Base-by-base conservation (phyloP, 805 yeast species). In the Sugiyamaella floridensis region DNA sequence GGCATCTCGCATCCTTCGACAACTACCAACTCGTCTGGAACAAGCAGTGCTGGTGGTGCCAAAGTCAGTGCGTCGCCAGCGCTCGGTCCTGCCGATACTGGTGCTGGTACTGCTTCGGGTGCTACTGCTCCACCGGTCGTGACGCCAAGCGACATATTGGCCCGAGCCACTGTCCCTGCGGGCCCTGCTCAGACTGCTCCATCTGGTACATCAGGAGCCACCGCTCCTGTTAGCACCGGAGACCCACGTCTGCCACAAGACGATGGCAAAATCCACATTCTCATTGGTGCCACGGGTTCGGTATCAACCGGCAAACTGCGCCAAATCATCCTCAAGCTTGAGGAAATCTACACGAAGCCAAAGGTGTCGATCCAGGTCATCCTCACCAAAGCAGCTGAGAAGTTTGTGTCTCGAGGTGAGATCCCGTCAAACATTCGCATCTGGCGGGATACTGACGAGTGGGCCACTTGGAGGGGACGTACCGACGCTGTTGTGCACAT, bases 371-470 rank as follows among this genome's bases (percentile, higher is more conserved):
- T 92, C 58, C 98, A 92, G 67, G 74, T 93, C 48, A 85, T 92
- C 41, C 79, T 89, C 44, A 92, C 98, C 4, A 78, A 81, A 55
- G 80, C 95, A 1, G 96, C 97, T 0, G 89, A 85, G 56, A 90
- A 86, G 65, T 92, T 95, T 55, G 77, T 72, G 40, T 71, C 68
- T 68, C 81, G 71, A 69, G 80, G 64, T 67, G 82, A 76, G 63
- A 67, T 72, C 32, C 78, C 89, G 19, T 76, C 84, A 15, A 83
- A 83, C 60, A 88, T 89, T 20, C 83, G 83, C 55, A 80, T 90
- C 15, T 92, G 98, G 98, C 78, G 90, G 63, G 97, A 93, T 64
- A 78, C 79, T 54, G 99, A 93, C 66, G 98, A 92, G 70, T 92
- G 99, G 99, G 72, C 73, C 34, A 81, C 84, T n/a, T 92, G 97